Base-by-base conservation (phyloP, 2,329 filamentous ascomycete genomes). In the Sporothrix protearum region DNA sequence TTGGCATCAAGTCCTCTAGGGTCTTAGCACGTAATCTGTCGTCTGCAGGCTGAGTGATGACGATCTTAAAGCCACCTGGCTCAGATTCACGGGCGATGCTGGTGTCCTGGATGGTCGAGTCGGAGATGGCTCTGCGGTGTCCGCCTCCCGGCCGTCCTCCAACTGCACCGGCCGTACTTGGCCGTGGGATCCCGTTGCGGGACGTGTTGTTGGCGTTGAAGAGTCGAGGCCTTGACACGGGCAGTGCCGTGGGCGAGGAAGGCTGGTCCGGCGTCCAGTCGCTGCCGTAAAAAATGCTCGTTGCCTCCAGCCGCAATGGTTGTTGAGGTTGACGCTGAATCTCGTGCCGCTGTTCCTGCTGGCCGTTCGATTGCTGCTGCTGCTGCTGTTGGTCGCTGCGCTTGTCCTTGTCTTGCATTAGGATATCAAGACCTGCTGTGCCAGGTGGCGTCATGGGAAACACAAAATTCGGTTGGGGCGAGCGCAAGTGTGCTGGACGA, bases 21-120 rank as follows among this genome's bases (percentile, higher is more conserved):
- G 89, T 91, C 77, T 86, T 91, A 33, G 89, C 87, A 69, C 88
- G 85, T 53, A 79, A 77, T 39, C 79, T 77, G 39, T 87, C 87
- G 59, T 87, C 85, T 33, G 85, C 84, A 10, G 92, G 87, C 74
- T 92, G 87, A 68, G 93, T 91, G 76, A 96, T 95, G 73, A 95
- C 86, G 49, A 96, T 89, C 78, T 91, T 93, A 80, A 96, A 90
- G 71, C 89, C 91, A 45, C 90, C 91, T 2, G 85, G 84, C 72
- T 91, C 89, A 25, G 85, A 83, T 75, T 85, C 85, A 74, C 83
- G 84, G 69, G 82, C 83, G 49, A 79, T 78, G 71, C 80, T 84
- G 63, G 86, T 85, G 75, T 94, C 92, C 64, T 90, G 91, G 70
- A 91, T 82, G 6, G 91, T 94, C 45, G 92, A 94, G 77, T 94